Evolutionary conservation across 2,329 filamentous ascomycete species (phyloP), one percentile per base, ranked within the genome.

Genomic region (Exserohilum turcica): DNA sequence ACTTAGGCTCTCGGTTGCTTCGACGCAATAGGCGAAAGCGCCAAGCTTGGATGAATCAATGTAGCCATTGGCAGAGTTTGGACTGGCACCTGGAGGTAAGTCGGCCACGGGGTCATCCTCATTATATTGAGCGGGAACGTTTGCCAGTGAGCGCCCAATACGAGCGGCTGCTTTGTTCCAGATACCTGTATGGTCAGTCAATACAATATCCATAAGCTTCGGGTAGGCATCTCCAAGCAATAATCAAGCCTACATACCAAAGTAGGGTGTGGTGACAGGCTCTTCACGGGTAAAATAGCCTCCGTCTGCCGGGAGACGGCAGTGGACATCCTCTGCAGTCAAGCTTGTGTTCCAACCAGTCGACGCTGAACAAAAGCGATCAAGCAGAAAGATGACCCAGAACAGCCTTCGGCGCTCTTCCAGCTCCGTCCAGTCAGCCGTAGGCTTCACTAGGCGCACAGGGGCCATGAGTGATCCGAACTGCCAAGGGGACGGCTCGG

Each of bases 41-140:
- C 70, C 70, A 4, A 72, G 58, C 32, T 71, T 72, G 1, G 70
- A 72, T 9, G 67, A 60, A 49, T 71, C 70, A n/a, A 72, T 72
- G n/a, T 65, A 61, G 10, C 66, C 61, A 37, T 66, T 69, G 3
- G 60, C 63, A 0, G 68, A 71, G n/a, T 60, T 67, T 1, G 70
- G 68, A 43, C 68, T 72, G 2, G 65, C 57, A 3, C 65, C 66
- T 54, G 61, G 63, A 1, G 51, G 57, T 19, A 61, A 57, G 18
- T 71, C 66, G 2, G 57, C n/a, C 1, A 39, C 52, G 16, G 69
- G 54, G 37, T 71, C 70, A 6, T 72, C 70, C 28, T 71, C 70
- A 38, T 71, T 72, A 44, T 72, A 72, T 21, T 70, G 70, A 4
- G 67, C 67, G 24, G 70, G 70, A 1, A 72, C 65, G 12, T 71